Conservation (phyloP, 768 basidiomycete genomes). For the Boletellus sp. region DNA sequence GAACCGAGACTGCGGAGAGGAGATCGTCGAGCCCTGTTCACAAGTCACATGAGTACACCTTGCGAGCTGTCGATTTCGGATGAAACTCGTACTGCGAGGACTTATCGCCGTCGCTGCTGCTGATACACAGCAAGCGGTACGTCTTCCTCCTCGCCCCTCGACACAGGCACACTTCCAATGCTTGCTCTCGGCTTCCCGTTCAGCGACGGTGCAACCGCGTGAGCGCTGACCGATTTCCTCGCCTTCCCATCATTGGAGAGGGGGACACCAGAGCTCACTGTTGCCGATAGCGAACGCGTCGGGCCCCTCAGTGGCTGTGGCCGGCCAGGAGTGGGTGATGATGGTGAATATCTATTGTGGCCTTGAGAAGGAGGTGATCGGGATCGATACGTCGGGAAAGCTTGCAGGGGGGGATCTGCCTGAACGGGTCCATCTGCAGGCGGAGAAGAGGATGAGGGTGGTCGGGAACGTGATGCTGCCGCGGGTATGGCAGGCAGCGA, state of each 20-base stretch:
- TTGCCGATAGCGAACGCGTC: conserved; percentile 71
- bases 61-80: neutral
- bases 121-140: conserved; percentile 77
- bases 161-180: conserved; percentile 29
- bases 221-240: conserved; percentile 65
- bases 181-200: conserved; percentile 42
- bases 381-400: conserved; percentile 39
- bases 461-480: conserved; percentile 19
- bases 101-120: conserved; percentile 59
- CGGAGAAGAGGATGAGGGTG: conserved; percentile 35
- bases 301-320: conserved; percentile 38
- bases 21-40: conserved; percentile 4
- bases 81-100: conserved; percentile 11
- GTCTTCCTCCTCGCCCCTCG: conserved; percentile 66
- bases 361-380: conserved; percentile 52
- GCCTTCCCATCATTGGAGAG: conserved; percentile 46
- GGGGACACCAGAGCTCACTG: conserved; percentile 40
- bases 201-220: conserved; percentile 42
- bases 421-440: conserved; percentile 21
- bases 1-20: neutral
- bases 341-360: conserved; percentile 36
- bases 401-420: conserved; percentile 22
- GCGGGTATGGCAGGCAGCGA: conserved; percentile 23
- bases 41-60: conserved; percentile 4
- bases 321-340: conserved; percentile 23